Evolutionary conservation across 2,329 filamentous ascomycete species (phyloP), one percentile per base, ranked within the genome.

Genomic region (Tolypocladium amazonense): DNA sequence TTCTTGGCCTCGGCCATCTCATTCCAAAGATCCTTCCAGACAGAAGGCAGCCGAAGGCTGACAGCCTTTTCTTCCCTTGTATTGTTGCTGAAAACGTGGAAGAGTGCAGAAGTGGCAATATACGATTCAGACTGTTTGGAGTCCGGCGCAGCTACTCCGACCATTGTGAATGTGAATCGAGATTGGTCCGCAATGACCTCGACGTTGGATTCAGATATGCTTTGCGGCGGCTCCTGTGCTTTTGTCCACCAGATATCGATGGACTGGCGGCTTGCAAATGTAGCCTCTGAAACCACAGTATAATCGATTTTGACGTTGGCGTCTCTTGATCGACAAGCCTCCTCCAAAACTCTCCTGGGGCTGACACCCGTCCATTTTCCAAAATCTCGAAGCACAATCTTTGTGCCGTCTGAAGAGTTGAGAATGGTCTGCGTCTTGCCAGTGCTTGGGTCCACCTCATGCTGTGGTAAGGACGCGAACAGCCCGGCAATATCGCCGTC

Each of bases 21-120:
- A 12, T 82, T 81, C 86, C 92, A 97, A 1, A 97, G 76, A 64
- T 96, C 89, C 70, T 90, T 86, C 89, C 91, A 99, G 2, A 84
- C 80, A 0, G 87, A 79, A 4, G 92, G 90, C 20, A 99, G 77
- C 57, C 89, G 84, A 63, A 96, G 72, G 61, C 88, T 88, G 2
- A 90, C 39, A 9, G 39, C 84, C 71, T 95, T 97, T 63, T 95
- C 91, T 68, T 97, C 93, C 66, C 90, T 94, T 0, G 84, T 75
- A 20, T 86, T 89, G n/a, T 83, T 81, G 1, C 86, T 85, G 64
- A 92, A 96, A 0, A 96, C 79, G 47, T 89, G 81, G 70, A 96
- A 97, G 1, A 99, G 76, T 1, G 89, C 90, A 15, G 85, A 80
- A 0, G 92, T 96, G 7, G 92, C 89, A 50, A 94, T 82, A 66